Evolutionary conservation across 805 yeast genomes (phyloP), one percentile per base, ranked within the genome.

Genomic region (Lachancea meyersii): DNA sequence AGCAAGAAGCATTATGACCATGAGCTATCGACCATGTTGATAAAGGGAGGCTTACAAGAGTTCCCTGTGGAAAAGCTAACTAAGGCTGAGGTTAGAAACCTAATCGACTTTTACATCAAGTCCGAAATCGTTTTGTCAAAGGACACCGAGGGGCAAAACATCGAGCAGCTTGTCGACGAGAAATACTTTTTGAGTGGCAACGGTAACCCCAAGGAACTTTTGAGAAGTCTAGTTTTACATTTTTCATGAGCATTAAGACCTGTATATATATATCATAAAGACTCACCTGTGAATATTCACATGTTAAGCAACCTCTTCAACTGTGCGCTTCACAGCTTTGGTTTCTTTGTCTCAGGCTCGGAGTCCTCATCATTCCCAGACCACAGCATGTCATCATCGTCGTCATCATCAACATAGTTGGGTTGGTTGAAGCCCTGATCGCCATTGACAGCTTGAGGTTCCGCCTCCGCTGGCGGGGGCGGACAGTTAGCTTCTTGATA

Each of bases 191-290:
- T 75, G 28, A 71, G 78, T 48, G 86, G 86, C 27, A 78, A 76
- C 54, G 88, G 88, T 51, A 81, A 80, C 54, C 80, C 86, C 35
- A 66, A 74, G 45, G 71, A 70, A 40, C 55, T 79, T 27, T 51
- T 75, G 41, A 71, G 68, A 43, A 61, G 61, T 43, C 40, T 58
- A 34, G 57, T 55, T 10, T 36, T 59, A 40, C 48, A 45, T 8
- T 41, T 41, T 31, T 41, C 44, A 26, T 45, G 35, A 40, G 30
- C 37, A 22, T 18, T 23, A 11, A 19, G 23, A n/a, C n/a, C 33
- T 39, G 22, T 32, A 34, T 27, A 20, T 40, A 34, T 34, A 19
- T 34, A 16, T 23, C 16, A 24, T 14, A n/a, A 20, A 36, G n/a
- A 17, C 14, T 37, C 38, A 43, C 32, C 35, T 43, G 48, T 44